Base-by-base conservation (phyloP, 495 filamentous ascomycete species). In the Sphaerosporella brunnea region DNA sequence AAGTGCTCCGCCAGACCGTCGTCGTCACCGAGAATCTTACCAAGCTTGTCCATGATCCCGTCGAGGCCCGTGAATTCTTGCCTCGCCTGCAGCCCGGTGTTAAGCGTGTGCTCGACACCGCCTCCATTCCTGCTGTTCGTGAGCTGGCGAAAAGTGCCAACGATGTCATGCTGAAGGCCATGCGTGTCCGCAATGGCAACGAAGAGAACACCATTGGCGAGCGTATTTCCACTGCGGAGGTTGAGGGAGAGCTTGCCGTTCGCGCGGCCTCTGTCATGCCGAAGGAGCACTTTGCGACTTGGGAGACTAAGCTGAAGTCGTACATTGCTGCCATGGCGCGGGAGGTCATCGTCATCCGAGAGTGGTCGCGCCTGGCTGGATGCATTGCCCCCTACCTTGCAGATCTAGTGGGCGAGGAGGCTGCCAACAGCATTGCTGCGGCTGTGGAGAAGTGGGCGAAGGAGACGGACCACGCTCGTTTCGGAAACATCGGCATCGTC, bases 11-110 rank as follows among this genome's bases (percentile, higher is more conserved):
- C 26, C 92, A 95, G 62, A 93, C 88, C 2, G 85, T 92, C 18
- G 83, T 96, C 15, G 93, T 99, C n/a, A 84, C 92, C 23, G 90
- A 99, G 68, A 99, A 99, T 64, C 65, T 99, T 67, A 99, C 90
- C 39, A 99, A 94, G 69, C 73, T 99, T 23, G 90, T 99, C 21
- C 90, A 99, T 64, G 92, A 99, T 61, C 90, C 90, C 4, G 75
- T 94, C 25, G 90, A 99, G 67, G 90, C 90, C 16, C 74, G 92
- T 36, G 83, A 85, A 51, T 99, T 99, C 73, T 69, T 99, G 56
- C 90, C 90, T 37, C 94, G 93, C 64, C 77, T 99, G 35, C 82
- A 82, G 62, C 90, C 90, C 34, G 90, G 90, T 73, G 76, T 99
- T 15, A 84, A 94, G 71, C 72, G 66, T 23, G 87, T 96, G 48